Evolutionary conservation across 192 early-diverging fungal genomes (phyloP), one percentile per base, ranked within the genome.

Genomic region (Mortierella hygrophila): DNA sequence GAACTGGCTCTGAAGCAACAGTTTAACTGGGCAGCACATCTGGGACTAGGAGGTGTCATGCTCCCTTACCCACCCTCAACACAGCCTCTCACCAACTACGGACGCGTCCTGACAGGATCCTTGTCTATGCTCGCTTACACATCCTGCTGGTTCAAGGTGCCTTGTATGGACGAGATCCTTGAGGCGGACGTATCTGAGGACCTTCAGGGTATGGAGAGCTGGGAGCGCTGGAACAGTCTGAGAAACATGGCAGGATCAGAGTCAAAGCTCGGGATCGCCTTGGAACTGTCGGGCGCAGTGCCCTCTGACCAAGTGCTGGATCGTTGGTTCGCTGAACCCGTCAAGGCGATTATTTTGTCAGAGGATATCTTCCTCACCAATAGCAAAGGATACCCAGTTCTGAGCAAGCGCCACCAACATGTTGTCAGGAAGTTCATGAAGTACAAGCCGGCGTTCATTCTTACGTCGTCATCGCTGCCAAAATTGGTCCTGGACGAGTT

Each of bases 291-390:
- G 0, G 78, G 89, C 0, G 78, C 94, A 6, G 78, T 94, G 23
- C 93, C 93, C 13, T 83, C 88, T 29, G 88, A 88, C 20, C 69
- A 81, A 38, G 44, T 88, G 13, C 82, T 89, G 37, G 88, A 91
- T 16, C 90, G 89, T 68, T 99, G 99, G 99, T 83, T 93, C 20
- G 95, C 97, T 3, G 98, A 99, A 79, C 99, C 99, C 0, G 89
- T 99, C 26, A 92, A 93, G 75, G 83, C 91, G 2, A 89, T 98
- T 6, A 91, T 97, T 52, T 57, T 99, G 11, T 93, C 96, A 5
- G 93, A 92, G 18, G 52, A 84, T 23, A 81, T 95, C 44, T 99
- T 99, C 77, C 76, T 96, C 8, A 82, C 81, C 10, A 99, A 99
- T 88, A 84, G 88, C 46, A 94, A 94, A 74, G 96, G 97, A 3